phyloP scores from a whole-genome alignment of 2,329 filamentous ascomycete species.

The Calonectria hawksworthii region DNA sequence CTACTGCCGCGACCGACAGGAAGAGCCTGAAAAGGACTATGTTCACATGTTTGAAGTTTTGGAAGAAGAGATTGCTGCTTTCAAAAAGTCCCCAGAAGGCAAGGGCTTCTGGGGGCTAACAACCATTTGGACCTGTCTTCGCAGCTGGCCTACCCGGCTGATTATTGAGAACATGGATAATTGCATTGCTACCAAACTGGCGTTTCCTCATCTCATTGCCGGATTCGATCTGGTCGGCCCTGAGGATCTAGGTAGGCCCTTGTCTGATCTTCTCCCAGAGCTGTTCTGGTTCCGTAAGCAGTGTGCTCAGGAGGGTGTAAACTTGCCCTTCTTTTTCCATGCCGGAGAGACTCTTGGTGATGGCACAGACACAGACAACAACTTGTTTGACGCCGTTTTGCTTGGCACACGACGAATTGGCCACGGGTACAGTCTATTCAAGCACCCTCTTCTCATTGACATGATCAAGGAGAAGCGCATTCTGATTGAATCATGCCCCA shows the following conservation, averaged over 20 bases:
- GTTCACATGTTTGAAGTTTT: slow-evolving; percentile 79
- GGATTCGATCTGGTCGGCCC: slow-evolving; percentile 94
- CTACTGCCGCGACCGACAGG: slow-evolving; percentile 75
- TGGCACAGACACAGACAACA: slow-evolving; percentile 80
- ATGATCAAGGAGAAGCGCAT: slow-evolving; percentile 92
- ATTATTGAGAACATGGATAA: slow-evolving; percentile 88
- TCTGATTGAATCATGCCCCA: slow-evolving; percentile 89
- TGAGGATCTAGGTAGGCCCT: slow-evolving; percentile 83
- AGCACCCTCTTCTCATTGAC: slow-evolving; percentile 90
- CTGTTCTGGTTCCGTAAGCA: slow-evolving; percentile 95
- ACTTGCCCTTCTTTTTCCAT: slow-evolving; percentile 96
- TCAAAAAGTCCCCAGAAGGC: slow-evolving; percentile 79
- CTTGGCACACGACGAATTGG: slow-evolving; percentile 91
- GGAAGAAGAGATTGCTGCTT: slow-evolving; percentile 82
- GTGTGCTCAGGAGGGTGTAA: slow-evolving; percentile 81
- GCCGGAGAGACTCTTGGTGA: slow-evolving; percentile 87
- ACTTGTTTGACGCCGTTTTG: slow-evolving; percentile 90
- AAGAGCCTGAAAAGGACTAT: slow-evolving; percentile 77
- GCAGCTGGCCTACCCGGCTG: slow-evolving; percentile 72
- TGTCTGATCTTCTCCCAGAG: slow-evolving; percentile 84
- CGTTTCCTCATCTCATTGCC: slow-evolving; percentile 83
- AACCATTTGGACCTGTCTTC: slow-evolving; percentile 86
- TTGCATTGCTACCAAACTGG: slow-evolving; percentile 85
- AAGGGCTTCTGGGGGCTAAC: slow-evolving; percentile 86
- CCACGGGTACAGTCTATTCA: slow-evolving; percentile 89